Evolutionary conservation across 129 eudicot species (phyloP).

Genomic region (Tagetes patula): DNA sequence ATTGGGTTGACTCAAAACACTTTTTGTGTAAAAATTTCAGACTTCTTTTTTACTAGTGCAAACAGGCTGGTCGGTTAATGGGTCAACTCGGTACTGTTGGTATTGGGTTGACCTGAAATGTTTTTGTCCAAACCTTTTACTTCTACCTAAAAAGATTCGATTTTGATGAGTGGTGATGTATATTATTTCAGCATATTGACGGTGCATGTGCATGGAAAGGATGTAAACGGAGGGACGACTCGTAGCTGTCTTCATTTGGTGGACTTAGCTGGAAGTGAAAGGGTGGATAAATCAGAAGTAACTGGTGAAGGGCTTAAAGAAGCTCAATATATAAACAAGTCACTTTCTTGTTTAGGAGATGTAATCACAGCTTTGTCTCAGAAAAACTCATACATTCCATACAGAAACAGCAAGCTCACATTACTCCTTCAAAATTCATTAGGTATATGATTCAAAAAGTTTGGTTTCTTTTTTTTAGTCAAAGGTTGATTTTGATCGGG

Average conservation of each 20-base stretch:
- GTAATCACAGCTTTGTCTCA: constrained; percentile 83
- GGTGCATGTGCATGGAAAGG: constrained; percentile 70
- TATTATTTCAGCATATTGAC: constrained; percentile 70
- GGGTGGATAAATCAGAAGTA: constrained; percentile 73
- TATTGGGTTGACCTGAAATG: too few species aligned
- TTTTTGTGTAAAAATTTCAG: too few species aligned
- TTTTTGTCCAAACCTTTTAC: too few species aligned
- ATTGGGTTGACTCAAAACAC: too few species aligned
- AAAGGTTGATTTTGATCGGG: constrained; percentile 2
- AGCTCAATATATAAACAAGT: constrained; percentile 72
- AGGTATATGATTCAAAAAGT: constrained; percentile 39
- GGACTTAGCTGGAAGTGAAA: constrained; percentile 83
- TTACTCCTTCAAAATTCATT: constrained; percentile 75
- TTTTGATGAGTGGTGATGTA: neutral
- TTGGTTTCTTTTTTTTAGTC: neutral
- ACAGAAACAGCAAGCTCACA: constrained; percentile 87
- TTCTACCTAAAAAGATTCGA: neutral
- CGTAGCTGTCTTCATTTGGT: constrained; percentile 90
- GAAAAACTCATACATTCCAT: constrained; percentile 72
- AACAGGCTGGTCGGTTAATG: too few species aligned
- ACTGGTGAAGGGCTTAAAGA: constrained; percentile 76
- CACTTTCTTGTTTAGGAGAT: constrained; percentile 85
- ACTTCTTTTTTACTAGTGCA: too few species aligned
- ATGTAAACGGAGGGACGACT: constrained; percentile 58
- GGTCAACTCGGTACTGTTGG: too few species aligned